A percentile compares a stretch with the other conserved stretches of the same genome.
phyloP scores from a whole-genome alignment of 306 rosid genomes.

The Vachellia pachyceras region DNA sequence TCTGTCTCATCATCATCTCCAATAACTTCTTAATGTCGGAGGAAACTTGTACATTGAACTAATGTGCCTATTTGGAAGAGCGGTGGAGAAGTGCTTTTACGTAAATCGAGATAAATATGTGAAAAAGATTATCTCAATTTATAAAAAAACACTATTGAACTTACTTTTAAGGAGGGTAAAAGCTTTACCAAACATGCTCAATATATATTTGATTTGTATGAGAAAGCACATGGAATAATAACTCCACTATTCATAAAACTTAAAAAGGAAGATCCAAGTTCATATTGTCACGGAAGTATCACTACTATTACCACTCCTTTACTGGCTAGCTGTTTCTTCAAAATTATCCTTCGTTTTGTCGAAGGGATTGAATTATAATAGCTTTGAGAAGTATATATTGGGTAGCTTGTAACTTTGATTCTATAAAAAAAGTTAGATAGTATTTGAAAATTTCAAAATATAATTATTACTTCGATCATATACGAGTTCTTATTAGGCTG shows the following conservation, averaged over 20 bases:
- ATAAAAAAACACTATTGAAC: no score
- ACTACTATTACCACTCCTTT: neutral
- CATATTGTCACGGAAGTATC: neutral
- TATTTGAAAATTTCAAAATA: no score
- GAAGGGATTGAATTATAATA: neutral
- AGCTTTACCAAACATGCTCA: no score
- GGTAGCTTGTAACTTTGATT: neutral
- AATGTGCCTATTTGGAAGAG: no score
- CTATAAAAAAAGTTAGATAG: no score
- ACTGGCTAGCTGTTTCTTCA: neutral
- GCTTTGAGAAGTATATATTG: no score
- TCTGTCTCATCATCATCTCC: conserved; percentile 14
- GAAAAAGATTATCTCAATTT: no score
- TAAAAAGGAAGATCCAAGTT: neutral
- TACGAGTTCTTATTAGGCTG: neutral
- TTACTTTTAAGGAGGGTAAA: no score
- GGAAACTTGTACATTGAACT: neutral
- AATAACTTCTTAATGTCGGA: conserved; percentile 31
- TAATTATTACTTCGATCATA: no score
- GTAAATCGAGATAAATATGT: no score
- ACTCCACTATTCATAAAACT: neutral
- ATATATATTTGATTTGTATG: neutral
- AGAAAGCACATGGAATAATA: neutral
- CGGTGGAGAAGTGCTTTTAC: no score
- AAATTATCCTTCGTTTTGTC: neutral